Percentiles rank a stretch among this genome's conserved stretches.
Conservation (phyloP, 164 flowering plant species). For the Echeveria elegans region DNA sequence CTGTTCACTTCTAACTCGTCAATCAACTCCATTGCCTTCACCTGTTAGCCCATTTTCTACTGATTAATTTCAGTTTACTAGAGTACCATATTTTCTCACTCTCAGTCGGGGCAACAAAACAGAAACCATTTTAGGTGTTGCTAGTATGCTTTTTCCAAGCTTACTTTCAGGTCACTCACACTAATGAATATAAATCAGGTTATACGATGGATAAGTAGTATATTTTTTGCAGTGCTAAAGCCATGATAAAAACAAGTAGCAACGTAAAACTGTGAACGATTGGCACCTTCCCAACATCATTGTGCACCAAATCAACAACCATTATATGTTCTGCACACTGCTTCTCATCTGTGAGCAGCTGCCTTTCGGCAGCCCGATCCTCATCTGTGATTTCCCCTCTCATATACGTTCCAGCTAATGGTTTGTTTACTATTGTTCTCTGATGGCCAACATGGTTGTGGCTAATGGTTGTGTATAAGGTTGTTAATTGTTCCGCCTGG, state of each 20-base stretch:
- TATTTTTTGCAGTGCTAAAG: background rate
- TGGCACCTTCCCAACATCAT: slow-evolving; percentile 91
- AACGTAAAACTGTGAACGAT: background rate
- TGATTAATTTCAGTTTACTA: too few species aligned
- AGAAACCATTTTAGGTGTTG: too few species aligned
- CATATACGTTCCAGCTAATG: slow-evolving; percentile 77
- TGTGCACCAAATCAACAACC: slow-evolving; percentile 90
- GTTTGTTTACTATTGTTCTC: slow-evolving; percentile 59
- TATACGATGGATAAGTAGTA: too few species aligned
- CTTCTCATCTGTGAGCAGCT: slow-evolving; percentile 66
- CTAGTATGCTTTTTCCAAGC: too few species aligned
- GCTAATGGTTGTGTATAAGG: too few species aligned
- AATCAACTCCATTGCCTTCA: slow-evolving; percentile 85
- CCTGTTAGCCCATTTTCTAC: slow-evolving; percentile 11
- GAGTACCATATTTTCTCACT: too few species aligned
- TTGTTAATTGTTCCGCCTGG: too few species aligned
- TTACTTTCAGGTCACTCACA: too few species aligned
- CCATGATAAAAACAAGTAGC: background rate
- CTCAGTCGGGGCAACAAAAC: too few species aligned
- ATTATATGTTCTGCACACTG: slow-evolving; percentile 90
- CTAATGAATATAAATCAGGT: background rate
- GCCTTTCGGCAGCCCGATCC: slow-evolving; percentile 42
- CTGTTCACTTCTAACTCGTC: slow-evolving; percentile 61
- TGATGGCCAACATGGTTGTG: slow-evolving; percentile 20
- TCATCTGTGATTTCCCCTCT: slow-evolving; percentile 70